Conservation (phyloP, 75 land plant genomes). For the Picea sitchensis region DNA sequence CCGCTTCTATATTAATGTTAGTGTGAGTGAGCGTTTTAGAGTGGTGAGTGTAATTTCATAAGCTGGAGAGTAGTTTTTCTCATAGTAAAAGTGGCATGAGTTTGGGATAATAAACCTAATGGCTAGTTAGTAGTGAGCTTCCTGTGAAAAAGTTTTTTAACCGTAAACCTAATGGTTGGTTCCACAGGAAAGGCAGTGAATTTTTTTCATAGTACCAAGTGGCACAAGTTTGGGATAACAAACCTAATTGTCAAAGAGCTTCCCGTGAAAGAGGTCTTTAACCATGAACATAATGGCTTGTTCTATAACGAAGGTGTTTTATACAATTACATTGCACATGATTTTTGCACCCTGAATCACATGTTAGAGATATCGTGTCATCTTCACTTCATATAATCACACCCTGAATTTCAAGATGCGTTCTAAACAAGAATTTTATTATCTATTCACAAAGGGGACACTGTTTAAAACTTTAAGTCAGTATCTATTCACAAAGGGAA, state of each 20-base stretch:
- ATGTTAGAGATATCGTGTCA: background rate
- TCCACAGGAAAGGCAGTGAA: background rate
- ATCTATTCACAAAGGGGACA: background rate
- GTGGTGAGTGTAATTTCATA: background rate
- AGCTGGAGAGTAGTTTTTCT: background rate
- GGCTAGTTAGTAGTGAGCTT: background rate
- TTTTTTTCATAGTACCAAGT: background rate
- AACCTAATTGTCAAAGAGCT: background rate
- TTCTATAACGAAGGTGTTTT: too few relatives aligned
- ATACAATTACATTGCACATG: background rate
- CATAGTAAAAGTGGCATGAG: background rate
- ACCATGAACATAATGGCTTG: too few relatives aligned
- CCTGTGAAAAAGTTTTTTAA: background rate
- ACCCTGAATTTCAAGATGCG: background rate
- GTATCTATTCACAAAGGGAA: background rate
- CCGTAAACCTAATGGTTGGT: too few relatives aligned
- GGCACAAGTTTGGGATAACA: background rate
- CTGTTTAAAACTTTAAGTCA: background rate
- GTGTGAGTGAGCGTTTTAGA: slow-evolving; percentile 2
- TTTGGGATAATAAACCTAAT: background rate
- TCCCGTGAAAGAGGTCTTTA: background rate
- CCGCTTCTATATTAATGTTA: background rate
- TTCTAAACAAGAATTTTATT: background rate
- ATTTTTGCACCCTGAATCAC: background rate
- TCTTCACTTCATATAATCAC: background rate